A percentile compares a stretch with the other conserved stretches of the same genome.
Conservation (phyloP, 345 rosid species). For the Salix arbutifolia region DNA sequence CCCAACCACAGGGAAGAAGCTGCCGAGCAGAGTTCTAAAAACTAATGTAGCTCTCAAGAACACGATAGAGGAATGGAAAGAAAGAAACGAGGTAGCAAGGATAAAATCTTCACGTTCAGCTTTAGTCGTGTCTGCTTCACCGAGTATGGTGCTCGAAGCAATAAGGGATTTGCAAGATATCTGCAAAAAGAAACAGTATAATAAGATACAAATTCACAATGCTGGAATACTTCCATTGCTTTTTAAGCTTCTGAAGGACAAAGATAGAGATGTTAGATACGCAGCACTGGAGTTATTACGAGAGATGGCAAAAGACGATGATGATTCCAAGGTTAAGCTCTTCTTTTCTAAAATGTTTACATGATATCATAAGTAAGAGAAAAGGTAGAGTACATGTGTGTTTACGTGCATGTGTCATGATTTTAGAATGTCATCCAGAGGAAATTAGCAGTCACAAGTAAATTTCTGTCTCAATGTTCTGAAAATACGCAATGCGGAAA, state of each 20-base stretch:
- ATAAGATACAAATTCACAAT: conserved; percentile 46
- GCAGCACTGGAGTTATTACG: conserved; percentile 51
- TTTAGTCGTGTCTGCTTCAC: conserved; percentile 64
- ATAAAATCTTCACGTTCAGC: conserved; percentile 72
- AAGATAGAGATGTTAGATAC: conserved; percentile 51
- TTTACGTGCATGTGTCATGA: not conserved
- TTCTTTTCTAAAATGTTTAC: not conserved
- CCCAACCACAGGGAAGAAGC: conserved; percentile 53
- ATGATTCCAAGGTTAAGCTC: conserved; percentile 56
- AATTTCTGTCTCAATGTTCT: not conserved
- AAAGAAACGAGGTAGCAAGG: conserved; percentile 60
- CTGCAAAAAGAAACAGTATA: conserved; percentile 49
- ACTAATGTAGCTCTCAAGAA: conserved; percentile 57
- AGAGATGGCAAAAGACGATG: conserved; percentile 48
- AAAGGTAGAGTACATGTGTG: not conserved
- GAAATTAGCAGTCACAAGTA: not conserved
- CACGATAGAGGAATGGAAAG: conserved; percentile 77
- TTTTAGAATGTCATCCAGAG: not conserved
- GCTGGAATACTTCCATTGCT: conserved; percentile 62
- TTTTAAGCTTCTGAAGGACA: conserved; percentile 40
- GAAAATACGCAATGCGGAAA: not conserved
- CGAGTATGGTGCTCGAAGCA: conserved; percentile 64
- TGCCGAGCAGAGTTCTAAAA: conserved; percentile 37
- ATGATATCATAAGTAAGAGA: not conserved
- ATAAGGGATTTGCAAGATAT: conserved; percentile 52